A percentile compares a stretch with the other conserved stretches of the same genome.
phyloP scores from a whole-genome alignment of 2,329 filamentous ascomycete genomes.

The Scleromitrula shiraiana region DNA sequence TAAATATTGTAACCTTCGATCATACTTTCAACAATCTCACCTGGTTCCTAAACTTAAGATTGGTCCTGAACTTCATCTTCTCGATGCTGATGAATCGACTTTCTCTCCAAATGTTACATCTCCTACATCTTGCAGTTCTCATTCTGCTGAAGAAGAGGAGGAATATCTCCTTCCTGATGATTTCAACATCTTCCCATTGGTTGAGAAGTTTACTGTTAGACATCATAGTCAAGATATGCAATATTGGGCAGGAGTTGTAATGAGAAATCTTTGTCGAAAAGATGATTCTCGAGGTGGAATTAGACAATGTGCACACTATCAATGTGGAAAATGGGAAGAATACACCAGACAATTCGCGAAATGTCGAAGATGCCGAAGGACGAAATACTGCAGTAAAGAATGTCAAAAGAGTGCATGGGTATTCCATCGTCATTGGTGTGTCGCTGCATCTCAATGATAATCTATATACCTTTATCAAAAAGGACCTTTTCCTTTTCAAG shows the following conservation, averaged over 20 bases:
- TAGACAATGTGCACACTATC: slow-evolving; percentile 93
- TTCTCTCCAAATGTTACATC: slow-evolving; percentile 28
- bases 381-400: slow-evolving; percentile 99
- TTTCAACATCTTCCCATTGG: slow-evolving; percentile 95
- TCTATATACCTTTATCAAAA: neutral
- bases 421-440: slow-evolving; percentile 96
- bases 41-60: slow-evolving; percentile 89
- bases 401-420: slow-evolving; percentile 99
- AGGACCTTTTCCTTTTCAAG: neutral
- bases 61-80: slow-evolving; percentile 69
- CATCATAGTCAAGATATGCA: slow-evolving; percentile 97
- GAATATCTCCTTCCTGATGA: slow-evolving; percentile 85
- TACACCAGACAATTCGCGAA: slow-evolving; percentile 96
- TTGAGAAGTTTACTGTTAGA: slow-evolving; percentile 95
- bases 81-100: slow-evolving; percentile 61
- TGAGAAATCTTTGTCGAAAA: slow-evolving; percentile 97
- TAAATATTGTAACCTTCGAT: slow-evolving; percentile 93
- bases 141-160: slow-evolving; percentile 59
- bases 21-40: slow-evolving; percentile 93
- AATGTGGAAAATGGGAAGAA: slow-evolving; percentile 98
- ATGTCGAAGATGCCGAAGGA: slow-evolving; percentile 88
- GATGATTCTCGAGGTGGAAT: slow-evolving; percentile 93
- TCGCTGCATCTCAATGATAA: slow-evolving; percentile 47
- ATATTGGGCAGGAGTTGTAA: slow-evolving; percentile 98
- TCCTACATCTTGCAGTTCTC: slow-evolving; percentile 29